A percentile compares a stretch with the other conserved stretches of the same genome.
These are phyloP conservation scores for Eimeria maxima DNA, from an alignment of 169 alveolate species.

Conservation along the genomic window DNA sequence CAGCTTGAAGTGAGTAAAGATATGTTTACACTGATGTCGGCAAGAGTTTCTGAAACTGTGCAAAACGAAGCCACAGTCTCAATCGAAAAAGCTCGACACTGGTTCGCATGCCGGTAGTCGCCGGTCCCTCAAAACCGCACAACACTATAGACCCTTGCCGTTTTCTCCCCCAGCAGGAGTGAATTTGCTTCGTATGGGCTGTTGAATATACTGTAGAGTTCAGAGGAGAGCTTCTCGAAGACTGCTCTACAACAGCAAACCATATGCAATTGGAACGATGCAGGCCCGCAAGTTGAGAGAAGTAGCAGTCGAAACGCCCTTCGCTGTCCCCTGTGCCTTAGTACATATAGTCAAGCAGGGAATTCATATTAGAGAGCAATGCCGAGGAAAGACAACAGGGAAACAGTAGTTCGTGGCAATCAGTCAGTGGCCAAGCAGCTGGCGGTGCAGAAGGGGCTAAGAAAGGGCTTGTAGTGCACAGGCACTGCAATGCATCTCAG, in stretches of 20 bases:
- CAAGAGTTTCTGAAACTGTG: neutral
- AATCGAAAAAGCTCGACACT: neutral
- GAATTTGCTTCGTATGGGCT: neutral
- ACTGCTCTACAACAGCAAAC: neutral
- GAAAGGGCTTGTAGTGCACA: neutral
- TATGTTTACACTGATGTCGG: neutral
- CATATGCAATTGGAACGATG: neutral
- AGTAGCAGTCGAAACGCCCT: neutral
- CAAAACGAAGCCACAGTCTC: neutral
- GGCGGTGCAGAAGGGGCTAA: constrained; percentile 60
- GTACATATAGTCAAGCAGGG: constrained; percentile 24
- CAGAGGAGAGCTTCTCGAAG: neutral
- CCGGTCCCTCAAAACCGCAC: neutral
- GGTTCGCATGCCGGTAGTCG: constrained; percentile 17
- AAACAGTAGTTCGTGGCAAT: neutral
- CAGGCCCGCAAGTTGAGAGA: neutral
- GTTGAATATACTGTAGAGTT: neutral
- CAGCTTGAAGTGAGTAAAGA: neutral
- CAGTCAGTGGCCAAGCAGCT: neutral
- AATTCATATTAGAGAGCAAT: neutral
- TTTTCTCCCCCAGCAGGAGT: constrained; percentile 5
- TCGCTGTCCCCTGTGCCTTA: neutral
- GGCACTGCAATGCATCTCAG: too few species aligned
- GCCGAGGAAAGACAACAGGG: constrained; percentile 18
- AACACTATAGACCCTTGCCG: neutral